These are phyloP conservation scores for Herpetomonas samuelpessoai DNA, from an alignment of 208 protist species.

Conservation along the genomic window DNA sequence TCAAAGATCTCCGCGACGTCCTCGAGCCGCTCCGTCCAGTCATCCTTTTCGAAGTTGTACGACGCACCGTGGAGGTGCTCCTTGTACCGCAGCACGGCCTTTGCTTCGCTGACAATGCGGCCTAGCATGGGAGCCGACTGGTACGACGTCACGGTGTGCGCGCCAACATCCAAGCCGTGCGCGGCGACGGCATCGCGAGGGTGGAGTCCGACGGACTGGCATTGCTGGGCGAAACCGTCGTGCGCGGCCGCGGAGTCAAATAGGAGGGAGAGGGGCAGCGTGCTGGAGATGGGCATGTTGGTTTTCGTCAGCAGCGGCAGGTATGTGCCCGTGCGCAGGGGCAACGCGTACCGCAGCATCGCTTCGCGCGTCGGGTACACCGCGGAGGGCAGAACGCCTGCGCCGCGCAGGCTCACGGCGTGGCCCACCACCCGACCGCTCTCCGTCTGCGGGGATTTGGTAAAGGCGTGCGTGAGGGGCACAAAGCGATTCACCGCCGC, in stretches of 20 bases:
- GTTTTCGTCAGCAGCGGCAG: constrained; percentile 53
- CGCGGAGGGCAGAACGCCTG: constrained; percentile 33
- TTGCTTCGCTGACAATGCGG: constrained; percentile 19
- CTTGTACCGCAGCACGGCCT: constrained; percentile 40
- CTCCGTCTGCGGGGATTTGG: constrained; percentile 19
- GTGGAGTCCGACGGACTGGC: not conserved
- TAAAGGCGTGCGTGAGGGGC: constrained; percentile 59
- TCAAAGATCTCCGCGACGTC: constrained; percentile 59
- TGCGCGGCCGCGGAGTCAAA: constrained; percentile 19
- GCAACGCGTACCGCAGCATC: constrained; percentile 74
- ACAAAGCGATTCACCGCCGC: constrained; percentile 27
- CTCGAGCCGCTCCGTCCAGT: constrained; percentile 71
- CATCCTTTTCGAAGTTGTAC: constrained; percentile 71
- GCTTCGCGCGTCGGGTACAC: constrained; percentile 67
- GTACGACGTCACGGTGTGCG: constrained; percentile 71
- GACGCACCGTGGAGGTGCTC: constrained; percentile 34
- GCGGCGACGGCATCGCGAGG: not conserved
- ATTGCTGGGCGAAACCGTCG: not conserved
- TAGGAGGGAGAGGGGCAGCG: constrained; percentile 60
- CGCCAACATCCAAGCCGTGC: constrained; percentile 40
- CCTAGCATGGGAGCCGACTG: constrained; percentile 58
- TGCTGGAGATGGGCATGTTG: constrained; percentile 64
- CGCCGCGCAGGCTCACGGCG: constrained; percentile 63
- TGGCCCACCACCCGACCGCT: constrained; percentile 69
- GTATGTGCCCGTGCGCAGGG: constrained; percentile 59